These are phyloP conservation scores for Geum urbanum DNA, from an alignment of 306 rosid genomes.

Conservation along the genomic window DNA sequence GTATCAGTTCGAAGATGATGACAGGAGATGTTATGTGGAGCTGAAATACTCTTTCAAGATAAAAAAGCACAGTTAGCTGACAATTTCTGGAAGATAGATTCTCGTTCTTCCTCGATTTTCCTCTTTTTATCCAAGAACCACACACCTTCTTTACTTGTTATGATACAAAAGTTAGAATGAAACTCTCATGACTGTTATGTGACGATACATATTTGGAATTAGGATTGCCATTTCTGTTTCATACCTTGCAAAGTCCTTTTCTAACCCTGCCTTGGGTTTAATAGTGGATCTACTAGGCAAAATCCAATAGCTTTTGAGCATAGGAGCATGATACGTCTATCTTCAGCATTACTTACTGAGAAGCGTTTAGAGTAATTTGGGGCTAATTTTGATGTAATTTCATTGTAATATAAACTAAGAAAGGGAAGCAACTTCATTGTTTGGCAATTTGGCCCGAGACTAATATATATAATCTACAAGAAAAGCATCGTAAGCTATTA, in stretches of 20 bases:
- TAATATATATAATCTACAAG: neutral
- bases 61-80: constrained; percentile 29
- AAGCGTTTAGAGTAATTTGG: neutral
- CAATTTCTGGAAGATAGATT: constrained; percentile 3
- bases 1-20: constrained; percentile 55
- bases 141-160: constrained; percentile 13
- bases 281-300: neutral
- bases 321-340: neutral
- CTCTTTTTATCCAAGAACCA: neutral
- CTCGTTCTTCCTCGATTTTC: neutral
- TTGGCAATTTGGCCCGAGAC: neutral
- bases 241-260: neutral
- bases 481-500: neutral
- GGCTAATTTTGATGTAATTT: neutral
- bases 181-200: neutral
- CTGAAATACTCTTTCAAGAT: constrained; percentile 48
- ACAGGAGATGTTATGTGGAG: constrained; percentile 49
- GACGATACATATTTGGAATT: neutral
- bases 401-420: neutral
- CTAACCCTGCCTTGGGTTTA: neutral
- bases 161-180: constrained; percentile 7
- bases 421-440: neutral
- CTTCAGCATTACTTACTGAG: neutral
- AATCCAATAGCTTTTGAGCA: neutral
- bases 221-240: neutral